Conservation (phyloP, 805 yeast genomes). For the Ogataea sp. region DNA sequence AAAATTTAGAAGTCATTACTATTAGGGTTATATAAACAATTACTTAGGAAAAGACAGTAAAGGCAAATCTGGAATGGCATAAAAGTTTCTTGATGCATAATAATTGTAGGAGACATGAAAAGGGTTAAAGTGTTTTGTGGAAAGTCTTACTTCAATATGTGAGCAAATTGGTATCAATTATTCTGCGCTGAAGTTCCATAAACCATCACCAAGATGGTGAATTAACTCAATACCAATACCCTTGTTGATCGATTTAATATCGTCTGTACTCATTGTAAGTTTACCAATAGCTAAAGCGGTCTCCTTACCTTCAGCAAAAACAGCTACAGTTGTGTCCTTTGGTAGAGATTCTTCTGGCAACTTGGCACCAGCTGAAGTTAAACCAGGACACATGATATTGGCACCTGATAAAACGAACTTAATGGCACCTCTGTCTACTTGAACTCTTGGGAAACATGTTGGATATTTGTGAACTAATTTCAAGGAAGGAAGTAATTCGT, state of each 20-base stretch:
- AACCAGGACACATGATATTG: slow-evolving; percentile 94
- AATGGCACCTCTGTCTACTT: slow-evolving; percentile 94
- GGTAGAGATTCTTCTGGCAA: slow-evolving; percentile 68
- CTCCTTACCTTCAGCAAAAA: slow-evolving; percentile 91
- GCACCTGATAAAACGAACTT: slow-evolving; percentile 95
- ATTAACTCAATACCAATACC: slow-evolving; percentile 84
- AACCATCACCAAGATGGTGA: slow-evolving; percentile 83
- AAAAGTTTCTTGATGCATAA: too few species aligned
- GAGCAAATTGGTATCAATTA: slow-evolving; percentile 9
- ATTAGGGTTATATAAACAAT: too few species aligned
- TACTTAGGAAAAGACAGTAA: too few species aligned
- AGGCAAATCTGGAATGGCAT: too few species aligned
- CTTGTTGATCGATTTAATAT: slow-evolving; percentile 73
- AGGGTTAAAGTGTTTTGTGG: too few species aligned
- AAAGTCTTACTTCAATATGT: too few species aligned
- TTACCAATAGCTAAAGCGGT: slow-evolving; percentile 88
- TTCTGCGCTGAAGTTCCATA: slow-evolving; percentile 59
- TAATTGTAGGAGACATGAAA: too few species aligned
- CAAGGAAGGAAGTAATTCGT: slow-evolving; percentile 70
- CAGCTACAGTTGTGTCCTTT: slow-evolving; percentile 64
- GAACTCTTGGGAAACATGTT: slow-evolving; percentile 72
- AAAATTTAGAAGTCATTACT: too few species aligned
- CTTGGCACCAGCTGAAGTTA: slow-evolving; percentile 77
- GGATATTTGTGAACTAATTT: slow-evolving; percentile 77
- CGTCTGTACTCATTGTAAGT: slow-evolving; percentile 80